phyloP scores from a whole-genome alignment of 2,329 filamentous ascomycete species.

The Ophiostoma sp. region DNA sequence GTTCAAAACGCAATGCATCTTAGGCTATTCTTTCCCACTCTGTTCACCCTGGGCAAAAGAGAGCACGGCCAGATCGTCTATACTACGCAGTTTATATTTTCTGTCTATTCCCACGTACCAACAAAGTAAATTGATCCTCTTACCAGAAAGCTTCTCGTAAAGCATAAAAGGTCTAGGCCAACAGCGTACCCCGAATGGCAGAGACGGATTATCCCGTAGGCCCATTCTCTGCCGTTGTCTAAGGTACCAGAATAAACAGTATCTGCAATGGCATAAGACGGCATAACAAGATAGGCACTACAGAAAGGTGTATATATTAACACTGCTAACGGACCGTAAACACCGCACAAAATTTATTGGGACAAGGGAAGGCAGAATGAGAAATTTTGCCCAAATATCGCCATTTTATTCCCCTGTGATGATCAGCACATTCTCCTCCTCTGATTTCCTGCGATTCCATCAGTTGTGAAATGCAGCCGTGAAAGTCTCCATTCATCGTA shows the following conservation, averaged over 20 bases:
- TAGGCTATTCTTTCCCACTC: constrained; percentile 8
- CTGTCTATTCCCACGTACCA: background rate
- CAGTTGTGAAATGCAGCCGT: background rate
- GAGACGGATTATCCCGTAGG: background rate
- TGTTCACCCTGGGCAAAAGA: background rate
- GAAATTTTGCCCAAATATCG: background rate
- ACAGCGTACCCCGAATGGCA: background rate
- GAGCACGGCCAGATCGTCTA: background rate
- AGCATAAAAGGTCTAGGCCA: background rate
- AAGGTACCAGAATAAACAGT: background rate
- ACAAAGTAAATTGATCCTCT: background rate
- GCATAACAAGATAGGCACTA: background rate
- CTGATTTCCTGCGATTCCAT: too few species aligned
- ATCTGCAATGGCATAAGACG: background rate
- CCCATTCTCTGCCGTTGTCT: background rate
- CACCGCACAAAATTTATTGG: background rate
- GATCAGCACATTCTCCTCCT: too few species aligned
- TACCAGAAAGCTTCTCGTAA: background rate
- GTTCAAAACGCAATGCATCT: background rate
- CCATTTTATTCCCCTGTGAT: background rate
- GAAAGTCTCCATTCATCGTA: too few species aligned
- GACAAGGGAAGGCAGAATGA: background rate
- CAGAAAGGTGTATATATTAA: background rate
- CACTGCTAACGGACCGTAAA: background rate
- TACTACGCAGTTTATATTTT: background rate